Conservation (phyloP, 768 basidiomycete genomes). For the Naganishia friedmannii region DNA sequence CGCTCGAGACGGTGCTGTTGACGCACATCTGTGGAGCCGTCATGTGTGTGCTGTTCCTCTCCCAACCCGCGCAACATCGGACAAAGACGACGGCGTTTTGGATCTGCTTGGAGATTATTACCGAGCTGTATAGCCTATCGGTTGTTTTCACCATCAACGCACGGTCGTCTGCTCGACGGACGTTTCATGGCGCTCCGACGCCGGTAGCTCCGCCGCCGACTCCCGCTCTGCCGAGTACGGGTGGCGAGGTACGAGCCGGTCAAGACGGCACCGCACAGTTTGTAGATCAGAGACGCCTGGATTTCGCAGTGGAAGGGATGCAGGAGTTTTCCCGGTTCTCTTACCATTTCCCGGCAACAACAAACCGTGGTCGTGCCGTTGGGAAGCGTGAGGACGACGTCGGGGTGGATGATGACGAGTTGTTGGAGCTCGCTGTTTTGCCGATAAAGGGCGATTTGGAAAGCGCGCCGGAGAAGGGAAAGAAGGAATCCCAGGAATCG, state of each 20-base stretch:
- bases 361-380: not conserved
- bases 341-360: conserved; percentile 12
- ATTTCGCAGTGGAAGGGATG: conserved; percentile 17
- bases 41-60: conserved; percentile 47
- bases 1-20: conserved; percentile 45
- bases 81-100: conserved; percentile 43
- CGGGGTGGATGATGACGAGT: not conserved
- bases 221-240: not conserved
- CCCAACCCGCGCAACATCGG: conserved; percentile 37
- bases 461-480: not conserved
- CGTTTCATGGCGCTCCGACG: conserved; percentile 2
- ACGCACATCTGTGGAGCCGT: conserved; percentile 43
- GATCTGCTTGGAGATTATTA: conserved; percentile 44
- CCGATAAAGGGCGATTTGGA: not conserved
- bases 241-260: not conserved
- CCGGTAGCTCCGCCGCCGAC: not conserved
- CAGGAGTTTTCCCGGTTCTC: conserved; percentile 13
- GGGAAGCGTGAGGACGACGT: not conserved
- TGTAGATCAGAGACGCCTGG: not conserved
- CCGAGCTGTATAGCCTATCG: conserved; percentile 44
- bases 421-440: not conserved
- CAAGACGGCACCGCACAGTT: not conserved
- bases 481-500: not conserved
- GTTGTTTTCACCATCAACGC: conserved; percentile 47
- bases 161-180: conserved; percentile 20